Evolutionary conservation across 257 asterid genomes (phyloP), one percentile per base, ranked within the genome.

Genomic region (Rehmannia glutinosa): DNA sequence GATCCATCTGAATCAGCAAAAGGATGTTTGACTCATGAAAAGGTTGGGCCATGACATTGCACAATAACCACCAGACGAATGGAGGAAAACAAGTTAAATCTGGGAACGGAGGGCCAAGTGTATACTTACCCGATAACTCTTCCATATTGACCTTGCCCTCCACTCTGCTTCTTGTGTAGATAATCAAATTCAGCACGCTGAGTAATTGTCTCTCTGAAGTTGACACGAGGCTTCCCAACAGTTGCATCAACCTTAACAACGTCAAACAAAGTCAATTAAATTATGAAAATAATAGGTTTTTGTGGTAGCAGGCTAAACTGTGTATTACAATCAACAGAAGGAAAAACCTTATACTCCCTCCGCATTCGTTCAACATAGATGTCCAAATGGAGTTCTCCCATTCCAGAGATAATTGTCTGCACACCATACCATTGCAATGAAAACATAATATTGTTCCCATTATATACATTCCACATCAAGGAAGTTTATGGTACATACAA

Each of bases 331-430:
- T 55, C 23, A 38, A 59, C 32, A 61, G 39, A 21, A 19, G 38
- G 55, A 42, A 75, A 28, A 63, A 94, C 99, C 99, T 94, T 94
- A 59, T 94, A 94, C 75, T 94, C 99, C 76, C 99, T 86, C 69
- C 85, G 78, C 86, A 94, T 94, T 65, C 99, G 97, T 81, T 94
- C 99, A 62, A 94, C 99, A 61, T 94, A 94, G 72, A 94, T 80
- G 78, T 89, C 97, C 86, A 94, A 80, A 79, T 94, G 99, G 70
- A 94, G 88, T 78, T 94, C 99, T 70, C 99, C 99, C 99, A 94
- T 94, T 64, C 99, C 99, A 60, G 99, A 94, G 27, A 94, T 91
- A 75, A 94, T 94, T 46, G 99, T 94, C 97, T 94, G 86, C 73
- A 68, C 81, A 84, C 12, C 4, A 80, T 67, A 78, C 60, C 64